Base-by-base conservation (phyloP, 768 basidiomycete genomes). In the Calocybe cyanea region DNA sequence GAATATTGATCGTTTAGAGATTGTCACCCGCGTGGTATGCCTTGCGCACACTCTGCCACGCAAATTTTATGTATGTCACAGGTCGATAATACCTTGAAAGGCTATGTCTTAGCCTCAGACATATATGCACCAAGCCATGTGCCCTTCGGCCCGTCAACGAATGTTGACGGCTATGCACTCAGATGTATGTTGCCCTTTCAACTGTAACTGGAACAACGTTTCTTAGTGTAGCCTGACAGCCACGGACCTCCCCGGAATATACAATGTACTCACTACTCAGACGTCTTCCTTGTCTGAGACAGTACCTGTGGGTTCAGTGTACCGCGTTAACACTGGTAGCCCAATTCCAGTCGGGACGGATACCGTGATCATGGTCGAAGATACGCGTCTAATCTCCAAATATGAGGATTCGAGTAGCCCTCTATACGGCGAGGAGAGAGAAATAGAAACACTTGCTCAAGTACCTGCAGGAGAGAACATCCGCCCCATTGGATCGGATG, bases 341-440 rank as follows among this genome's bases (percentile, higher is more conserved):
- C 87, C 89, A 0, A 67, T 95, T 2, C 92, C 92, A 1, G 60
- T 65, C 0, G 90, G 87, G 4, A 63, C 84, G 6, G 84, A 93
- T 58, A 69, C 88, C 0, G 83, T 92, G 2, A 83, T 95, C 62
- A 94, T 93, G 91, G 92, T 95, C 15, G 92, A 95, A 65, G 92
- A 94, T 60, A 94, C 92, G 0, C 76, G 78, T 46, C 72, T 95
- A 6, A 70, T 80, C n/a, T 78, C 79, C 2, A 75, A 77, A 1
- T 49, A 64, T 43, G 61, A 66, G 38, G 69, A 70, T 23, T 55
- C 57, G 2, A 60, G 67, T 15, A 66, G 67, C 14, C 53, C 62
- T 25, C 14, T 48, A 17, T 67, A 73, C 48, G 65, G 70, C 2
- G 91, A 93, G 57, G 91, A 94, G 62, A 68, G 72, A 19, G 76